These are phyloP conservation scores for Dryas octopetala DNA, from an alignment of 306 rosid species.

Conservation along the genomic window DNA sequence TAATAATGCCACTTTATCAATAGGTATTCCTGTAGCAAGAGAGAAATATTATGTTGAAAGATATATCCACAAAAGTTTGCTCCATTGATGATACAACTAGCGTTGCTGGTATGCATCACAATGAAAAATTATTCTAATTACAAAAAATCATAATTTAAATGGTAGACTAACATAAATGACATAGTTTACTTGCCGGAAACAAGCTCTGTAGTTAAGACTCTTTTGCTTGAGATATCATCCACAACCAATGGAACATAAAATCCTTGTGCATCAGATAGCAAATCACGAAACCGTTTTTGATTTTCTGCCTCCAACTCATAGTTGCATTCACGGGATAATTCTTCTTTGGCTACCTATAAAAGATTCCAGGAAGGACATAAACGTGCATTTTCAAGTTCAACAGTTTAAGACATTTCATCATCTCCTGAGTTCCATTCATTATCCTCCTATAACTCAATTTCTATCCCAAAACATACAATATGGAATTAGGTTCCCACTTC, in stretches of 20 bases:
- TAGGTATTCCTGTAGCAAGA: slow-evolving; percentile 71
- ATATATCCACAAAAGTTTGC: background rate
- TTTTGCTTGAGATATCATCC: slow-evolving; percentile 73
- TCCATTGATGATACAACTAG: slow-evolving; percentile 13
- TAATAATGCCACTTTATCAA: slow-evolving; percentile 83
- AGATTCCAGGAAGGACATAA: slow-evolving; percentile 22
- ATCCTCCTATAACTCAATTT: background rate
- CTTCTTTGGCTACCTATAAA: slow-evolving; percentile 88
- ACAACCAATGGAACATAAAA: slow-evolving; percentile 82
- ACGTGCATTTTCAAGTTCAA: slow-evolving; percentile 23
- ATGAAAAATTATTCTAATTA: background rate
- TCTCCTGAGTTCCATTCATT: background rate
- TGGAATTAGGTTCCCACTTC: background rate
- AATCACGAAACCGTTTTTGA: slow-evolving; percentile 73
- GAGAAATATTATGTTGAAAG: slow-evolving; percentile 28
- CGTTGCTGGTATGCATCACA: background rate
- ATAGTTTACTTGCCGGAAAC: slow-evolving; percentile 54
- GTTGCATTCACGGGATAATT: slow-evolving; percentile 86
- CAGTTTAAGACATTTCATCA: slow-evolving; percentile 15
- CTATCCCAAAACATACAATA: background rate
- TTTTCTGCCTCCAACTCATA: slow-evolving; percentile 83
- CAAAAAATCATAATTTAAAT: slow-evolving; percentile 17
- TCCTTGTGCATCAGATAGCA: slow-evolving; percentile 55
- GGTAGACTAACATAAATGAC: slow-evolving; percentile 24
- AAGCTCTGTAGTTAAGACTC: slow-evolving; percentile 82